Conservation (phyloP, 495 filamentous ascomycete species). For the Evernia prunastri region DNA sequence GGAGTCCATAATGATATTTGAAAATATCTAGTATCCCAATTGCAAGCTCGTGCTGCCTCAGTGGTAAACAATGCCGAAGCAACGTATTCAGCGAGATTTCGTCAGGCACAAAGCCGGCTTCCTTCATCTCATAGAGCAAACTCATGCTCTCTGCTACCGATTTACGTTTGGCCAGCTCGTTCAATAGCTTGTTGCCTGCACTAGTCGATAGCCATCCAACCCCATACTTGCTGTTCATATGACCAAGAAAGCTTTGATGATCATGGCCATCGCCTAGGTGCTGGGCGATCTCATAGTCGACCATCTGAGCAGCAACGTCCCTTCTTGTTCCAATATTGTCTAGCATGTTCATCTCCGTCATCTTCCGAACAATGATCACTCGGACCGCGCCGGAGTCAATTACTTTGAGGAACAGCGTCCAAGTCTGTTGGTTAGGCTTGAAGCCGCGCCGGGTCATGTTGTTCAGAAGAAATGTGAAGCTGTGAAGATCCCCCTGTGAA, state of each 20-base stretch:
- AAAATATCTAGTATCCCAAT: slow-evolving; percentile 20
- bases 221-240: slow-evolving; percentile 30
- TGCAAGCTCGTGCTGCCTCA: slow-evolving; percentile 1
- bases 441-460: slow-evolving; percentile 35
- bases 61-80: slow-evolving; percentile 16
- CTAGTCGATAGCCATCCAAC: slow-evolving; percentile 34
- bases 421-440: slow-evolving; percentile 39
- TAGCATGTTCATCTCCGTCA: slow-evolving; percentile 35
- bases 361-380: slow-evolving; percentile 30
- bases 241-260: slow-evolving; percentile 34
- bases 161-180: slow-evolving; percentile 22
- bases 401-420: slow-evolving; percentile 37
- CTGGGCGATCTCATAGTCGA: slow-evolving; percentile 12
- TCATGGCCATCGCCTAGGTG: slow-evolving; percentile 29
- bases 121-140: slow-evolving; percentile 18
- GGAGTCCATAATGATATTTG: slow-evolving; percentile 1
- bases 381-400: slow-evolving; percentile 33
- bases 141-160: slow-evolving; percentile 7
- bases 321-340: slow-evolving; percentile 16
- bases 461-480: slow-evolving; percentile 32
- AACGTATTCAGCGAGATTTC: slow-evolving; percentile 21
- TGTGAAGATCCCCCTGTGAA: slow-evolving; percentile 31
- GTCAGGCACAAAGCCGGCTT: slow-evolving; percentile 15
- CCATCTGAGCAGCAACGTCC: slow-evolving; percentile 12
- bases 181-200: slow-evolving; percentile 36